Evolutionary conservation across 1,284 basidiomycete species (phyloP).

Genomic region (Leccinum fallax): DNA sequence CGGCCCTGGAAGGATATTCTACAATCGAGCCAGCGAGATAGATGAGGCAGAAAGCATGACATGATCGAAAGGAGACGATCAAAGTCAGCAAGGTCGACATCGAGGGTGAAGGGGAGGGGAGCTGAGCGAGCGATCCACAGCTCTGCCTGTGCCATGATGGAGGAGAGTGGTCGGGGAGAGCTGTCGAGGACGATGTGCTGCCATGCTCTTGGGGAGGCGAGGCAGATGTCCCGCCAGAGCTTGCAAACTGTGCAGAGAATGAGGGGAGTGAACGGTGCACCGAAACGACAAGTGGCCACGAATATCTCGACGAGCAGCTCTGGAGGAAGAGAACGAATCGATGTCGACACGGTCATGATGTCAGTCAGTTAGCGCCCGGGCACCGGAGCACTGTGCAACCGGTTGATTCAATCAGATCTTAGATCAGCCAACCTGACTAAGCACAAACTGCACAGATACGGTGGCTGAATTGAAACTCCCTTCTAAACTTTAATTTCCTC

Average conservation of each 20-base stretch:
- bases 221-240: conserved; percentile 54
- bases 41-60: conserved; percentile 55
- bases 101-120: conserved; percentile 56
- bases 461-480: conserved; percentile 40
- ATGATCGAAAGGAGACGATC: conserved; percentile 62
- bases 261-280: conserved; percentile 48
- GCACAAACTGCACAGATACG: conserved; percentile 45
- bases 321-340: conserved; percentile 47
- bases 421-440: background rate
- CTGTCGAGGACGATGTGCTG: conserved; percentile 55
- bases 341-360: background rate
- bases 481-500: conserved; percentile 41
- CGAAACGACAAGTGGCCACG: conserved; percentile 41
- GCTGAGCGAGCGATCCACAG: conserved; percentile 56
- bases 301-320: conserved; percentile 70
- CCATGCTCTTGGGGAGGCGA: conserved; percentile 60
- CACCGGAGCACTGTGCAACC: too few species aligned
- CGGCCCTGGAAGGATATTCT: conserved; percentile 37
- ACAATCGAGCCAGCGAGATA: conserved; percentile 58
- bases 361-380: background rate
- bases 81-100: conserved; percentile 49
- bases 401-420: background rate
- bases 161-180: conserved; percentile 33
- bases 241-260: conserved; percentile 53
- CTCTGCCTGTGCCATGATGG: conserved; percentile 48